These are phyloP conservation scores for Biscogniauxia marginata DNA, from an alignment of 2,329 filamentous ascomycete genomes.

Conservation along the genomic window DNA sequence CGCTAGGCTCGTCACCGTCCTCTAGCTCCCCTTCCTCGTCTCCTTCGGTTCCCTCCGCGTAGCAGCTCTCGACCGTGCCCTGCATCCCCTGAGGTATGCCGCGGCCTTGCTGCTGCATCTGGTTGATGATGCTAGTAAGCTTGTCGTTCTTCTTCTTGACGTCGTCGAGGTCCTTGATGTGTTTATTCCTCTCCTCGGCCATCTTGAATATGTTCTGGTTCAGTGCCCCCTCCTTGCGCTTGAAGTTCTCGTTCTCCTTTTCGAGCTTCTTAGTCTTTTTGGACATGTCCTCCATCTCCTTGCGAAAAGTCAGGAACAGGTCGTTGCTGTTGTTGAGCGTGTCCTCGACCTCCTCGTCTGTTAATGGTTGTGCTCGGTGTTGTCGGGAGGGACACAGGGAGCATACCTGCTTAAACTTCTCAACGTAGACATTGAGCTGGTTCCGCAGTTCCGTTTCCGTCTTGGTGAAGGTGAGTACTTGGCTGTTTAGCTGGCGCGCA, in stretches of 20 bases:
- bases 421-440: constrained; percentile 96
- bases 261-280: constrained; percentile 97
- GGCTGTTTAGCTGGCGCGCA: constrained; percentile 80
- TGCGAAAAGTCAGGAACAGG: constrained; percentile 91
- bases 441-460: constrained; percentile 91
- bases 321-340: constrained; percentile 98
- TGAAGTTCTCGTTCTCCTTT: constrained; percentile 90
- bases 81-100: constrained; percentile 67
- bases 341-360: constrained; percentile 81
- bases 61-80: constrained; percentile 58
- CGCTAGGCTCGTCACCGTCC: constrained; percentile 61
- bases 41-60: constrained; percentile 60
- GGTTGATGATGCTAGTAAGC: constrained; percentile 89
- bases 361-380: constrained; percentile 37
- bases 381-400: constrained; percentile 26
- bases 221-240: constrained; percentile 88
- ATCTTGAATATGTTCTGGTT: constrained; percentile 95
- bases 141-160: constrained; percentile 85
- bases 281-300: constrained; percentile 99
- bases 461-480: constrained; percentile 93
- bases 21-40: constrained; percentile 65
- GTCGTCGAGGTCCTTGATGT: constrained; percentile 73
- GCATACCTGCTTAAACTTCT: constrained; percentile 98
- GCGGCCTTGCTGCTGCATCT: constrained; percentile 92
- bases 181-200: constrained; percentile 85